These are phyloP conservation scores for Sugiyamaella chiloensis DNA, from an alignment of 805 yeast genomes.

Conservation along the genomic window DNA sequence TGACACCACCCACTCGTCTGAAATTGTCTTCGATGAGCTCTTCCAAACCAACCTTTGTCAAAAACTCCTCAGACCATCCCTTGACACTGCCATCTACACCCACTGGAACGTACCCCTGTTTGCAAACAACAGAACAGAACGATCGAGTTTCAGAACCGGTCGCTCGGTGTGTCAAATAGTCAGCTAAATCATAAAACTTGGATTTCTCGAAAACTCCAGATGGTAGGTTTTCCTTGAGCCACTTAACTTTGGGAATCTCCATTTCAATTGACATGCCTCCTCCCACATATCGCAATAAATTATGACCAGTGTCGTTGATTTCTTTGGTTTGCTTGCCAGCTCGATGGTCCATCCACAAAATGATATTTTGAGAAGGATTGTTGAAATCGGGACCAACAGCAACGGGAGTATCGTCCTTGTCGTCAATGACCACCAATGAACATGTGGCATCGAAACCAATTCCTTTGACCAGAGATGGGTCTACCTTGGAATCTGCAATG, in stretches of 20 bases:
- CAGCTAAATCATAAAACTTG: conserved; percentile 90
- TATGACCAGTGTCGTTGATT: conserved; percentile 78
- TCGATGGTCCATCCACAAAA: conserved; percentile 98
- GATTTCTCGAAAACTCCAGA: conserved; percentile 51
- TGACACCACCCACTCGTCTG: conserved; percentile 77
- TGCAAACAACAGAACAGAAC: conserved; percentile 87
- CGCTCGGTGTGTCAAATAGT: conserved; percentile 86
- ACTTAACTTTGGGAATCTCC: conserved; percentile 96
- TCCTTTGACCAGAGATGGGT: conserved; percentile 67
- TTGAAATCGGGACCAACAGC: conserved; percentile 90
- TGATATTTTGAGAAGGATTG: conserved; percentile 72
- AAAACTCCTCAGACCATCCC: conserved; percentile 88
- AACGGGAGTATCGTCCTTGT: conserved; percentile 61
- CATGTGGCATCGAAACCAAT: conserved; percentile 98
- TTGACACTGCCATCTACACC: conserved; percentile 83
- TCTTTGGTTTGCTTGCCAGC: conserved; percentile 76
- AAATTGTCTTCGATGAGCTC: conserved; percentile 79
- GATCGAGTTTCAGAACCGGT: conserved; percentile 86
- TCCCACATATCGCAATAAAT: conserved; percentile 85
- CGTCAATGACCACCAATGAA: conserved; percentile 78
- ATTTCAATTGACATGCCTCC: conserved; percentile 97
- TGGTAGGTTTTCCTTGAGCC: conserved; percentile 88
- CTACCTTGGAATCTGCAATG: conserved; percentile 69
- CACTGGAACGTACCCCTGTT: conserved; percentile 89
- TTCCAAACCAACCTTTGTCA: conserved; percentile 61